Conservation (phyloP, 495 filamentous ascomycete species). For the Podospora comata region DNA sequence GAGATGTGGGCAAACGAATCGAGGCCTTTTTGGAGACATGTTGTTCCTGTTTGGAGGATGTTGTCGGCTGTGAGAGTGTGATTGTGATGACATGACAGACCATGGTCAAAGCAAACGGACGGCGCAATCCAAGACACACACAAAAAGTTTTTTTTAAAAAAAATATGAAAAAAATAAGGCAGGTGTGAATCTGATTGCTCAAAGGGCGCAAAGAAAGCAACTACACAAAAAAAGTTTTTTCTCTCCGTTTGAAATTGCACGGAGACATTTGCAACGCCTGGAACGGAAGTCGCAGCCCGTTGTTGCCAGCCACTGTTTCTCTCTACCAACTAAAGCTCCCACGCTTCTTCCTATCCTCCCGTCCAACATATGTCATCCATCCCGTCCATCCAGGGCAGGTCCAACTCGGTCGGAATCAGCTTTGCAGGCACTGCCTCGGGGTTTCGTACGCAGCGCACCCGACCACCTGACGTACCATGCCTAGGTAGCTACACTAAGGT, state of each 20-base stretch:
- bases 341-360: no score
- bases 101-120: background rate
- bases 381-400: no score
- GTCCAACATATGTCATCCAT: no score
- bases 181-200: background rate
- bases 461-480: no score
- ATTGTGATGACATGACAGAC: background rate
- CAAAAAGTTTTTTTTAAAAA: background rate
- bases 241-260: no score
- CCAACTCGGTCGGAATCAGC: background rate
- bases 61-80: background rate
- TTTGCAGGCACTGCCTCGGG: background rate
- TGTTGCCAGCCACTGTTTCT: background rate
- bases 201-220: background rate
- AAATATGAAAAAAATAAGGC: background rate
- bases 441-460: background rate
- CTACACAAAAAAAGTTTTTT: background rate
- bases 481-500: no score
- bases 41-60: no score
- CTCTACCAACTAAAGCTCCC: no score
- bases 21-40: background rate
- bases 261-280: background rate
- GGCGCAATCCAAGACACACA: background rate
- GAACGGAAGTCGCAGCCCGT: conserved; percentile 1
- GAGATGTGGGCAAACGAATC: background rate